Evolutionary conservation across 208 protist genomes (phyloP), one percentile per base, ranked within the genome.

Genomic region (Acanthamoeba culbertsoni): DNA sequence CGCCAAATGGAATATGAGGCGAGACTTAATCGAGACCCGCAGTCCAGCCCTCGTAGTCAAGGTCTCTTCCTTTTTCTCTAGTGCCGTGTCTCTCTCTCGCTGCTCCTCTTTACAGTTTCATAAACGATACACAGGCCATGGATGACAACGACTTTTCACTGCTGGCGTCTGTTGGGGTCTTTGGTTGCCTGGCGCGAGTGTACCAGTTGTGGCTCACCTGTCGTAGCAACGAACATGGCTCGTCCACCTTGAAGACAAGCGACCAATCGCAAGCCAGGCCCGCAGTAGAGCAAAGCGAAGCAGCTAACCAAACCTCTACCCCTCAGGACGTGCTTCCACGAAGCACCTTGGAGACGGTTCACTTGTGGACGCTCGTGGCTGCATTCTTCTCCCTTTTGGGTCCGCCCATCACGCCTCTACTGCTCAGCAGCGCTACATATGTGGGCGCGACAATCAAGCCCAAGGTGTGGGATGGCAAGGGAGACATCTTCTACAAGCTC

Each of bases 401-500:
- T 0, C 73, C 73, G n/a, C 73, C 73, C 0, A 84, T 84, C 73
- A 84, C 73, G 45, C 73, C 73, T 12, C 73, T 84, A 14, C 45
- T 84, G 73, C n/a, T 84, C 28, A 84, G 73, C 45, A 84, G 73
- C 28, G 73, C 73, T 45, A 45, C 37, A 45, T 28, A 42, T 26
- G n/a, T 84, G 4, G 73, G 73, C 40, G 73, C 73, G 43, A 84
- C 73, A 40, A 84, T 84, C 73, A 84, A 84, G 73, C 73, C 73
- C 73, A 84, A 84, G 73, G 73, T 84, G 43, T 84, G 73, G 73
- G 73, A 84, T 33, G 73, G 73, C 73, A 84, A 55, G 45, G 73
- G 73, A 23, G 73, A 84, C 73, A 84, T 84, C 73, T 84, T 84
- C 73, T 84, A 84, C 73, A 84, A 84, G 73, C 43, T 84, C 28